phyloP scores from a whole-genome alignment of 306 rosid genomes.

The Coriaria nepalensis region DNA sequence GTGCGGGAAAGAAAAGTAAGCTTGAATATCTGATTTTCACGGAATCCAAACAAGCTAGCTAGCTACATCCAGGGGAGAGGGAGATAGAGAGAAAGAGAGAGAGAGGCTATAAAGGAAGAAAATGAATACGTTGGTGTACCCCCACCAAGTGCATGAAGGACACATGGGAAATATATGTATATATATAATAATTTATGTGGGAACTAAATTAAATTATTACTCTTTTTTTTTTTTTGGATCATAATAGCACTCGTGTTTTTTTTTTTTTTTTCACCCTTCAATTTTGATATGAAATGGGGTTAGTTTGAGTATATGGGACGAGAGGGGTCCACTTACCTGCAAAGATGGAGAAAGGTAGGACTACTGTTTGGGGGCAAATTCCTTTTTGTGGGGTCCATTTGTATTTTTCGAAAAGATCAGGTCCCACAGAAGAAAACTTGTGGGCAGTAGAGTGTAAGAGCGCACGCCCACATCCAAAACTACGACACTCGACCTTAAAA shows the following conservation, averaged over 20 bases:
- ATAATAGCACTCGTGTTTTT: neutral
- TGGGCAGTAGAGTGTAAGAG: slow-evolving; percentile 30
- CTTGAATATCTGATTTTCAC: neutral
- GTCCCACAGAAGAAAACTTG: slow-evolving; percentile 26
- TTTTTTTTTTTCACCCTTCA: slow-evolving; percentile 5
- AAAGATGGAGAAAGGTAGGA: slow-evolving; percentile 19
- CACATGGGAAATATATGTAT: too few species aligned
- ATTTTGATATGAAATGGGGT: neutral
- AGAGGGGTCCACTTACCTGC: slow-evolving; percentile 43
- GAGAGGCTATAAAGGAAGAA: slow-evolving; percentile 9
- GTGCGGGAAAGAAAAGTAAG: neutral
- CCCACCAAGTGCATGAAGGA: slow-evolving; percentile 31
- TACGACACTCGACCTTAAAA: slow-evolving; percentile 68
- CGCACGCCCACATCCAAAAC: slow-evolving; percentile 61
- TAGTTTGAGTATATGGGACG: slow-evolving; percentile 22
- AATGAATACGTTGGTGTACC: slow-evolving; percentile 19
- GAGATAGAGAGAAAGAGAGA: slow-evolving; percentile 15
- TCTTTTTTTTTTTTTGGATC: too few species aligned
- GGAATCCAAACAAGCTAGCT: slow-evolving; percentile 7
- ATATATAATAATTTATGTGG: too few species aligned
- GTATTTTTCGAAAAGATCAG: slow-evolving; percentile 26
- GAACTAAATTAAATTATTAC: too few species aligned
- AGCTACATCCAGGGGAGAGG: slow-evolving; percentile 7
- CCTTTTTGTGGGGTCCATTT: slow-evolving; percentile 24
- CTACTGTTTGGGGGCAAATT: neutral